Evolutionary conservation across 352 stramenopile species (phyloP).

Genomic region (Pythium phragmiticola): DNA sequence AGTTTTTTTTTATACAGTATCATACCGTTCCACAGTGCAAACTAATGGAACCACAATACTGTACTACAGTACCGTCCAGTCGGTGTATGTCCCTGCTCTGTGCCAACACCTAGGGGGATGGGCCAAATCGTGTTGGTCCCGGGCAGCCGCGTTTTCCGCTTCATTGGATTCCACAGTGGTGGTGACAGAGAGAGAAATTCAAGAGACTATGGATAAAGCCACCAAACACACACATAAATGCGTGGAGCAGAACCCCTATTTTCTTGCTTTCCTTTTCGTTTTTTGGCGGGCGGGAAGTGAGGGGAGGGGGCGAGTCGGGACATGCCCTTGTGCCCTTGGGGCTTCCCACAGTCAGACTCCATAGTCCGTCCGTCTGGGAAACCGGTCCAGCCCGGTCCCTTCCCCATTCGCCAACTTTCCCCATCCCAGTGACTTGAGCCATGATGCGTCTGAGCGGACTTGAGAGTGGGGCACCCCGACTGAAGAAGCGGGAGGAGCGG

Average conservation of each 20-base stretch:
- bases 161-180: conserved; percentile 12
- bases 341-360: too few species aligned
- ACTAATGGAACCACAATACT: too few species aligned
- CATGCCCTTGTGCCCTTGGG: too few species aligned
- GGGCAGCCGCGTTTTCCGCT: conserved; percentile 17
- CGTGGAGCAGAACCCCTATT: background rate
- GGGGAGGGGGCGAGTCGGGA: background rate
- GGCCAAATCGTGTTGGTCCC: conserved; percentile 7
- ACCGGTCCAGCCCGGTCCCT: conserved; percentile 6
- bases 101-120: conserved; percentile 4
- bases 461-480: conserved; percentile 21
- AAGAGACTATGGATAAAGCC: background rate
- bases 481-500: conserved; percentile 30
- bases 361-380: background rate
- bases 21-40: too few species aligned
- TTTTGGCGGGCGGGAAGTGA: background rate
- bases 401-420: conserved; percentile 27
- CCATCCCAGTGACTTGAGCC: conserved; percentile 17
- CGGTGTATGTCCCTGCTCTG: background rate
- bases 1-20: background rate
- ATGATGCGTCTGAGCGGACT: conserved; percentile 21
- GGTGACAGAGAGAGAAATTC: conserved; percentile 7
- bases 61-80: too few species aligned
- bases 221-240: background rate
- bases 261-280: conserved; percentile 6